These are phyloP conservation scores for Amaranthus palmeri DNA, from an alignment of 148 eudicot species.

Conservation along the genomic window DNA sequence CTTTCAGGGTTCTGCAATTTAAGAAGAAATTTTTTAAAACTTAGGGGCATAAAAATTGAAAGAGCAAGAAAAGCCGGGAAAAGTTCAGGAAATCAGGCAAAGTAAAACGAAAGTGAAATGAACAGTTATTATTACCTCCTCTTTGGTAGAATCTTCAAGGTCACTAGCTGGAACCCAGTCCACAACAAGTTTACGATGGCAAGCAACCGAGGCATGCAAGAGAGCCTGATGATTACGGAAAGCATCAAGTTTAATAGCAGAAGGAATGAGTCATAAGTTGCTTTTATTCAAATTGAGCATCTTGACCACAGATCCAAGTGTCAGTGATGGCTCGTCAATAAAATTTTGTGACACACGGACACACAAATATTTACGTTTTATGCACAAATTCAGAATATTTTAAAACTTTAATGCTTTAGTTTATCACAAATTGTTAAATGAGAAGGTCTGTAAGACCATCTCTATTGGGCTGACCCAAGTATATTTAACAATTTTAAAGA, in stretches of 20 bases:
- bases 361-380: no score
- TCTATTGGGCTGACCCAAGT: no score
- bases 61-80: not conserved
- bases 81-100: not conserved
- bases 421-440: no score
- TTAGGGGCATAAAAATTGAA: not conserved
- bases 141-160: slow-evolving; percentile 76
- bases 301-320: no score
- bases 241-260: not conserved
- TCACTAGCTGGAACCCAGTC: slow-evolving; percentile 94
- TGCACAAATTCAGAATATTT: no score
- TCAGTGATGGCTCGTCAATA: no score
- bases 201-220: slow-evolving; percentile 89
- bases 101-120: not conserved
- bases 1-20: slow-evolving; percentile 70
- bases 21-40: not conserved
- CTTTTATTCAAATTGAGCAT: not conserved
- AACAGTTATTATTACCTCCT: slow-evolving; percentile 47
- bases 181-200: slow-evolving; percentile 55
- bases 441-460: no score
- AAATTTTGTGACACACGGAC: no score
- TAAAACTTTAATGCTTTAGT: no score
- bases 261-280: not conserved
- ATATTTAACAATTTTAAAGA: no score
- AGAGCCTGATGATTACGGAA: slow-evolving; percentile 57